Evolutionary conservation across 371 early-diverging fungal species (phyloP).

Genomic region (Amoeboaphelidium protococcarum): DNA sequence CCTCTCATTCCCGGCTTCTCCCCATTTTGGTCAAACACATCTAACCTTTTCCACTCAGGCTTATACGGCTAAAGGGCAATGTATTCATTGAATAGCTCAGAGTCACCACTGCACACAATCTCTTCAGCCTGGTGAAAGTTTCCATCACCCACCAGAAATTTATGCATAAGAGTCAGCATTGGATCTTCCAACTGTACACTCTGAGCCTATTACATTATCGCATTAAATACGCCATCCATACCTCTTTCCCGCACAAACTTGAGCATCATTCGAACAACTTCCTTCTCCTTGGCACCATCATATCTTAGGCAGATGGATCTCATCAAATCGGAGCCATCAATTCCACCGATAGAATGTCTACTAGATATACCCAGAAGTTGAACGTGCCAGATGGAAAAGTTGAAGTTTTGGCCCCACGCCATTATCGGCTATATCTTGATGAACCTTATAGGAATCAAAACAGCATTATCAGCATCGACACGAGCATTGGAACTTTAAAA

Average conservation of each 20-base stretch:
- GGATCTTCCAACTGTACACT: conserved; percentile 43
- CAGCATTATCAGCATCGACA: not conserved
- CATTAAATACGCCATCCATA: conserved; percentile 37
- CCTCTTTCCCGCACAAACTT: conserved; percentile 67
- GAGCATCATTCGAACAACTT: conserved; percentile 50
- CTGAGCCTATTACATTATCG: conserved; percentile 28
- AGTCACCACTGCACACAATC: conserved; percentile 24
- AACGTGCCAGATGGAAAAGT: conserved; percentile 82
- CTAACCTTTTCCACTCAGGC: conserved; percentile 36
- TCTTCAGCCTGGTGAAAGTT: conserved; percentile 42
- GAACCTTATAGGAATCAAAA: conserved; percentile 53
- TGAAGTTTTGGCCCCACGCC: conserved; percentile 76
- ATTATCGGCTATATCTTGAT: conserved; percentile 76
- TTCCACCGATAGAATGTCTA: not conserved
- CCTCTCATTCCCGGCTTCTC: conserved; percentile 31
- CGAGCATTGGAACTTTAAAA: conserved; percentile 2
- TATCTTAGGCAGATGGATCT: conserved; percentile 10
- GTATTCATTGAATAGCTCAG: conserved; percentile 36
- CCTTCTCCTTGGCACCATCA: conserved; percentile 21
- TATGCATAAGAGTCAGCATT: conserved; percentile 38
- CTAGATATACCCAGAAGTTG: conserved; percentile 42
- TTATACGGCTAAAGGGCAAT: conserved; percentile 31
- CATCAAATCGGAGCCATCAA: conserved; percentile 4
- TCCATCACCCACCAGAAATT: conserved; percentile 23
- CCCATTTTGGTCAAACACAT: conserved; percentile 8